These are phyloP conservation scores for Monosporascus sp. DNA, from an alignment of 2,329 filamentous ascomycete species.

Conservation along the genomic window DNA sequence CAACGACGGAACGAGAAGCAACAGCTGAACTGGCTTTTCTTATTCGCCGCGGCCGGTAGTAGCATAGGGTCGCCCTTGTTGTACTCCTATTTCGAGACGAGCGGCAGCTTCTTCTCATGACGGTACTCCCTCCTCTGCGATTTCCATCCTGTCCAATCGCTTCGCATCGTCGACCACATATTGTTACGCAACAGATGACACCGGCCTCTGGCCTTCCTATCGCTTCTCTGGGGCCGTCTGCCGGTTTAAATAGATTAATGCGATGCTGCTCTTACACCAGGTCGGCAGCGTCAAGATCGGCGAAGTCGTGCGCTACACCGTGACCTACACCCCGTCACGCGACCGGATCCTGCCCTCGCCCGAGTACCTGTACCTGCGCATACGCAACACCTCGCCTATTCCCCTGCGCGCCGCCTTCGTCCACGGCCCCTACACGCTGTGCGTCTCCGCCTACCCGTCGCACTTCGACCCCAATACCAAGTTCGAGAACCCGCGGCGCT, in stretches of 20 bases:
- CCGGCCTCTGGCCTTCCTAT: too few species aligned
- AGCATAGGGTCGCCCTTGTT: too few species aligned
- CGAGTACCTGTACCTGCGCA: conserved; percentile 71
- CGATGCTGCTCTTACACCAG: conserved; percentile 88
- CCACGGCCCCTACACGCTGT: conserved; percentile 89
- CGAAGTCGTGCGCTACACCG: conserved; percentile 84
- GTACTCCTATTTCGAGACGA: too few species aligned
- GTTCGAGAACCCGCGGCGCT: conserved; percentile 60
- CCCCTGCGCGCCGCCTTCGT: conserved; percentile 92
- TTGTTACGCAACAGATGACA: too few species aligned
- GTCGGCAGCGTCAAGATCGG: conserved; percentile 88
- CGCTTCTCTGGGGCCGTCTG: too few species aligned
- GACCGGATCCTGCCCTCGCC: conserved; percentile 90
- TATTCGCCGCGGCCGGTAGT: too few species aligned
- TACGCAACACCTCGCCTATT: conserved; percentile 88
- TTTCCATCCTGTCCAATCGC: too few species aligned
- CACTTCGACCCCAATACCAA: conserved; percentile 79
- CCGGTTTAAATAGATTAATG: neutral
- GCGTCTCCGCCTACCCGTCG: conserved; percentile 78
- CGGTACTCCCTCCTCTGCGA: too few species aligned
- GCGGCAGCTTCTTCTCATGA: too few species aligned
- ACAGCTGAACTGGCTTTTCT: too few species aligned
- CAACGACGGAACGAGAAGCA: too few species aligned
- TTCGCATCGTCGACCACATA: too few species aligned
- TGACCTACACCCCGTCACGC: conserved; percentile 84